Conservation (phyloP, 345 rosid genomes). For the sweet orange (Citrus sinensis) region DVS_A1.0 CM039168.1:27740501-27741000, state of each 20-base stretch:
- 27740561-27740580: constrained; percentile 18
- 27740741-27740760: neutral
- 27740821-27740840: neutral
- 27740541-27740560: constrained; percentile 14
- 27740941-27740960: neutral
- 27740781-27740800: neutral
- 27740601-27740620: constrained; percentile 94
- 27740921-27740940: neutral
- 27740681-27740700: neutral
- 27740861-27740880: neutral
- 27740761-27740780: neutral
- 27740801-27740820: neutral
- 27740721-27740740: neutral
- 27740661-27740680: neutral
- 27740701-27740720: neutral
- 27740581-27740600: constrained; percentile 99
- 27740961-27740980: neutral
- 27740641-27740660: constrained; percentile 12
- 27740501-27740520: constrained; percentile 23
- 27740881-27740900: neutral
- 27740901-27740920: neutral
- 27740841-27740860: neutral
- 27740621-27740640: constrained; percentile 92
- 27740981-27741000: neutral
- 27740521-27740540: constrained; percentile 13